Conservation (phyloP, 1,139 yeast genomes). For the Magnusiomyces ingens region DNA sequence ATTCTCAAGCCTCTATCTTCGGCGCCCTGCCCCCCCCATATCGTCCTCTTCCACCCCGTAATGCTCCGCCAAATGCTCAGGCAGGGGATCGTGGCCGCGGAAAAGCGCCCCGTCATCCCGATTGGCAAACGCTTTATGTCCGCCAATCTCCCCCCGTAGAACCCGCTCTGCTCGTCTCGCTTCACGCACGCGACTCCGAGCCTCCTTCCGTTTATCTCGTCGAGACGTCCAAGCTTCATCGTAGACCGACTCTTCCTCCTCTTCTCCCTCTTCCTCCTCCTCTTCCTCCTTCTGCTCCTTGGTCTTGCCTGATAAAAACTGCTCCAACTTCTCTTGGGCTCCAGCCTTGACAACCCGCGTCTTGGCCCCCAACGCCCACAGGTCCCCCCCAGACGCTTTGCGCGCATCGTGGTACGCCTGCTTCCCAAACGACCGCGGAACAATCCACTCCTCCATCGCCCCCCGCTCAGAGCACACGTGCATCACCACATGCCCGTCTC, state of each 20-base stretch:
- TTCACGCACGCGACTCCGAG: no score
- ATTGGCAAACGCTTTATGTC: no score
- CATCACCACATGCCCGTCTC: constrained; percentile 76
- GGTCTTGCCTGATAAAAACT: constrained; percentile 14
- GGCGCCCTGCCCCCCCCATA: no score
- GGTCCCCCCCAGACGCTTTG: constrained; percentile 75
- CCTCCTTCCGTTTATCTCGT: not conserved
- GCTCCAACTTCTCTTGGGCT: constrained; percentile 7
- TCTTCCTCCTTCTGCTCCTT: not conserved
- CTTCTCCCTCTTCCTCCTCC: constrained; percentile 8
- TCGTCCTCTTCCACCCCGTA: no score
- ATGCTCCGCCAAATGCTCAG: no score
- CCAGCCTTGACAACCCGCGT: constrained; percentile 33
- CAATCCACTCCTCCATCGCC: constrained; percentile 74
- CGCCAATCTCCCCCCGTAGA: no score
- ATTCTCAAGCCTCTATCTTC: no score
- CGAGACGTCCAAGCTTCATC: not conserved
- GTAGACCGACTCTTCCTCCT: no score
- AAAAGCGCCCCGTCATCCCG: no score
- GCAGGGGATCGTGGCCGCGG: no score
- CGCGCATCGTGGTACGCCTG: constrained; percentile 86
- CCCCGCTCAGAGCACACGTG: constrained; percentile 72
- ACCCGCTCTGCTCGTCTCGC: no score
- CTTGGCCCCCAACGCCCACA: constrained; percentile 81
- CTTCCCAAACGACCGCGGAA: constrained; percentile 72